These are phyloP conservation scores for Pharnaceum exiguum DNA, from an alignment of 148 eudicot genomes.

Conservation along the genomic window DNA sequence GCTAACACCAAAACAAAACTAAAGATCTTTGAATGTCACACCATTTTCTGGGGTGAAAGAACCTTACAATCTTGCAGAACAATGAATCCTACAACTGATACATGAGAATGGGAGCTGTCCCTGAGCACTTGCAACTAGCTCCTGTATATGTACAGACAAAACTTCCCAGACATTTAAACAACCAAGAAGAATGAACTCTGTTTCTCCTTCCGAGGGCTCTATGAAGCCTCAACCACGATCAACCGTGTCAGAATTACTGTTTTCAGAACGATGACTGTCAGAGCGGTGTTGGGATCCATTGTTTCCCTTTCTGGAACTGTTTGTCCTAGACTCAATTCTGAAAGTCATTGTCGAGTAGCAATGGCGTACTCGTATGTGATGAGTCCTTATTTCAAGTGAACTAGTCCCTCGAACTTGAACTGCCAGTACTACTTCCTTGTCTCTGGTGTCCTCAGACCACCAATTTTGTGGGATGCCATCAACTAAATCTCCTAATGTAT, in stretches of 20 bases:
- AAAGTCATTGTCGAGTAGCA: conserved; percentile 48
- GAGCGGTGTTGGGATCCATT: conserved; percentile 27
- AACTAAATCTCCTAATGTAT: conserved; percentile 52
- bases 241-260: conserved; percentile 24
- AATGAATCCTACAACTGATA: conserved; percentile 18
- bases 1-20: neutral
- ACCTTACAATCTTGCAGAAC: neutral
- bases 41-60: conserved; percentile 1
- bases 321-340: conserved; percentile 39
- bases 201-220: neutral
- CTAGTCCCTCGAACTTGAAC: conserved; percentile 44
- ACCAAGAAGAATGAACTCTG: neutral
- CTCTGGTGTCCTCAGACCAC: conserved; percentile 79
- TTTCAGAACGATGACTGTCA: conserved; percentile 28
- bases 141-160: conserved; percentile 23
- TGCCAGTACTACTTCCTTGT: conserved; percentile 53
- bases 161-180: too few relatives aligned
- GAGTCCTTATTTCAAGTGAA: conserved; percentile 42
- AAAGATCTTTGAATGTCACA: neutral
- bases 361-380: conserved; percentile 50
- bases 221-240: conserved; percentile 23
- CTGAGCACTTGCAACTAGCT: neutral
- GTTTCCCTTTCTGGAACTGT: conserved; percentile 40
- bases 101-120: conserved; percentile 6
- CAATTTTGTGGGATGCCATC: conserved; percentile 74